Evolutionary conservation across 2,329 filamentous ascomycete species (phyloP).

Genomic region (Fusarium sp.): DNA sequence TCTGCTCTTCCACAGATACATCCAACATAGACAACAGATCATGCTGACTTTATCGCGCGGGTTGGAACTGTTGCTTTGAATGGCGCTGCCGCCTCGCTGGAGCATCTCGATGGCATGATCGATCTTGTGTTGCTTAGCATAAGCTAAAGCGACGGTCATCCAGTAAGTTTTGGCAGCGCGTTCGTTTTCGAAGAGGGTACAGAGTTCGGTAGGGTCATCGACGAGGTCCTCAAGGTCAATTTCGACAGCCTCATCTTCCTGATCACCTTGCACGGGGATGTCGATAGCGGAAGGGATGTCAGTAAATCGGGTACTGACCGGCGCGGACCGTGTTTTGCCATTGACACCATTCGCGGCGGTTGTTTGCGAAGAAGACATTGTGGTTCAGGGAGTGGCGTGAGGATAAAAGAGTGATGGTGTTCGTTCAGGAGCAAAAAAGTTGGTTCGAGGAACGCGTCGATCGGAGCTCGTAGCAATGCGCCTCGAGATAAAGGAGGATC

Average conservation of each 20-base stretch:
- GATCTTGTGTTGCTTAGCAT: slow-evolving; percentile 94
- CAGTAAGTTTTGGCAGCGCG: slow-evolving; percentile 91
- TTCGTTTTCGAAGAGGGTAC: slow-evolving; percentile 94
- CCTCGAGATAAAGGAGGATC: slow-evolving; percentile 46
- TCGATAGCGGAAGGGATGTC: slow-evolving; percentile 75
- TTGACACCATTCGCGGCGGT: slow-evolving; percentile 60
- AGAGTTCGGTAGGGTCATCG: slow-evolving; percentile 95
- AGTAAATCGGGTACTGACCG: slow-evolving; percentile 69
- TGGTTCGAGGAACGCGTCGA: slow-evolving; percentile 47
- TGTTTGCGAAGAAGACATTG: slow-evolving; percentile 59
- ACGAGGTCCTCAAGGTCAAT: slow-evolving; percentile 91
- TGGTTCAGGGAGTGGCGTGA: slow-evolving; percentile 3
- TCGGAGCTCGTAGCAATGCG: slow-evolving; percentile 47
- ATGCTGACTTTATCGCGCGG: slow-evolving; percentile 88
- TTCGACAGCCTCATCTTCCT: slow-evolving; percentile 83
- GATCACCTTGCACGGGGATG: slow-evolving; percentile 72
- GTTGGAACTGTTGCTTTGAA: slow-evolving; percentile 75
- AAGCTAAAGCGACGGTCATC: slow-evolving; percentile 97
- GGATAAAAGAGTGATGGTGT: slow-evolving; percentile 16
- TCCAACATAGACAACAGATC: slow-evolving; percentile 87
- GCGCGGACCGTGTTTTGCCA: slow-evolving; percentile 50
- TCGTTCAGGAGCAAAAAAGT: slow-evolving; percentile 30
- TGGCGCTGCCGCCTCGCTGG: slow-evolving; percentile 78
- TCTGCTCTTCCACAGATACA: slow-evolving; percentile 89
- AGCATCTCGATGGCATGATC: slow-evolving; percentile 83